Conservation (phyloP, 2,329 filamentous ascomycete genomes). For the Drechslerella stenobrocha region DNA sequence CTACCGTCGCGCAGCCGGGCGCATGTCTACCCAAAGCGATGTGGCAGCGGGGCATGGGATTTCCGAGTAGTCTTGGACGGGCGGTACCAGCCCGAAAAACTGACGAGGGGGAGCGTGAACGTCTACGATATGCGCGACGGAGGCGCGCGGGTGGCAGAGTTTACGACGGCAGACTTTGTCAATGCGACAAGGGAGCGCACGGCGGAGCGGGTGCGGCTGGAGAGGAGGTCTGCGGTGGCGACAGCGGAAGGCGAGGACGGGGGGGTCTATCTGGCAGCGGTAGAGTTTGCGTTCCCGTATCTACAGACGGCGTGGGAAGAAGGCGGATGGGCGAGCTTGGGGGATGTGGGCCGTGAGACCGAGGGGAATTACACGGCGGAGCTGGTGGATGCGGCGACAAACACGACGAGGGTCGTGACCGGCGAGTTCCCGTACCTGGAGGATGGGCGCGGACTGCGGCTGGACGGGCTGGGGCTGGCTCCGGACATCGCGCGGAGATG, state of each 20-base stretch:
- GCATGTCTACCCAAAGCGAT: constrained; percentile 12
- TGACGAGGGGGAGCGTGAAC: constrained; percentile 22
- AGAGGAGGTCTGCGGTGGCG: too few relatives aligned
- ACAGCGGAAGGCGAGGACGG: neutral
- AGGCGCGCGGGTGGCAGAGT: neutral
- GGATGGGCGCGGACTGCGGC: constrained; percentile 17
- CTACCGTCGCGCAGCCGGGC: constrained; percentile 11
- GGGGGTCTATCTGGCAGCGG: constrained; percentile 10
- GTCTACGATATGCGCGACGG: constrained; percentile 12
- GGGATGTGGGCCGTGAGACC: constrained; percentile 15
- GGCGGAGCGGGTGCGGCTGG: constrained; percentile 16
- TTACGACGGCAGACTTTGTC: constrained; percentile 17
- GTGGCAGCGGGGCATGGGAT: constrained; percentile 26
- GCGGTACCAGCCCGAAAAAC: constrained; percentile 5
- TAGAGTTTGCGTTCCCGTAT: constrained; percentile 26
- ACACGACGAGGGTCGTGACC: constrained; percentile 4
- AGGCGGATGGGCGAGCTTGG: constrained; percentile 18
- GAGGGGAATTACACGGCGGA: constrained; percentile 30
- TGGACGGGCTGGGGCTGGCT: constrained; percentile 29
- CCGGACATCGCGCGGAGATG: constrained; percentile 29
- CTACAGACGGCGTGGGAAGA: constrained; percentile 21
- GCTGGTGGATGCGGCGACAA: constrained; percentile 11
- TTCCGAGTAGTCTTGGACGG: constrained; percentile 27
- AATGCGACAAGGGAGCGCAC: constrained; percentile 27
- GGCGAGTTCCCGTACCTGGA: constrained; percentile 40